Conservation (phyloP, 371 early-diverging fungal genomes). For the Parasitella parasitica region DNA sequence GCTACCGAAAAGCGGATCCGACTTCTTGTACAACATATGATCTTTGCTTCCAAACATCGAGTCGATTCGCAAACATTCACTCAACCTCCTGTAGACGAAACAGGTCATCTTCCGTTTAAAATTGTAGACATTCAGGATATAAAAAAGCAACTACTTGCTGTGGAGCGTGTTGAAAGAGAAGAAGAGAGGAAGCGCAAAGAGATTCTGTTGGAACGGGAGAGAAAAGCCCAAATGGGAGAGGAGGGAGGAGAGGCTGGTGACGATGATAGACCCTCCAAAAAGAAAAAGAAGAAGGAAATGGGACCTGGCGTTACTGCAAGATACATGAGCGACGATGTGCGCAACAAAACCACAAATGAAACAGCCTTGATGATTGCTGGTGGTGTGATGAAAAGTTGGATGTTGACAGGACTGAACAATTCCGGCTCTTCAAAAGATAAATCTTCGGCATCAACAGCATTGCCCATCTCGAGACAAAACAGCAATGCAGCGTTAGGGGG, state of each 20-base stretch:
- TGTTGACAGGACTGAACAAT: slow-evolving; percentile 57
- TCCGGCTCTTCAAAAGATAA: slow-evolving; percentile 13
- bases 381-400: slow-evolving; percentile 73
- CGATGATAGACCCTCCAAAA: slow-evolving; percentile 48
- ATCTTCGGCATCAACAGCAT: not conserved
- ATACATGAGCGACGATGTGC: slow-evolving; percentile 67
- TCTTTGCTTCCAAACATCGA: slow-evolving; percentile 73
- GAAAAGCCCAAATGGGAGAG: slow-evolving; percentile 50
- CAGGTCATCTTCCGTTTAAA: slow-evolving; percentile 66
- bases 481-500: not conserved
- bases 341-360: slow-evolving; percentile 71
- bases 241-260: slow-evolving; percentile 42
- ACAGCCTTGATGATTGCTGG: slow-evolving; percentile 76
- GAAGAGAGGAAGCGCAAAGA: slow-evolving; percentile 64
- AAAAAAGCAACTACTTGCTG: slow-evolving; percentile 66
- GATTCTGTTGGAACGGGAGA: slow-evolving; percentile 46
- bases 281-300: slow-evolving; percentile 61
- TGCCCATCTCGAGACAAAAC: slow-evolving; percentile 5
- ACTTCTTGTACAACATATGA: slow-evolving; percentile 62
- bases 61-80: slow-evolving; percentile 66
- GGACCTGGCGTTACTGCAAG: slow-evolving; percentile 57
- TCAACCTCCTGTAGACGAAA: slow-evolving; percentile 59
- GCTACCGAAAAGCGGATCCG: slow-evolving; percentile 72
- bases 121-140: slow-evolving; percentile 67
- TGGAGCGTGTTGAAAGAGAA: slow-evolving; percentile 75